Base-by-base conservation (phyloP, 2,329 filamentous ascomycete genomes). In the Colletotrichum sp. region DNA sequence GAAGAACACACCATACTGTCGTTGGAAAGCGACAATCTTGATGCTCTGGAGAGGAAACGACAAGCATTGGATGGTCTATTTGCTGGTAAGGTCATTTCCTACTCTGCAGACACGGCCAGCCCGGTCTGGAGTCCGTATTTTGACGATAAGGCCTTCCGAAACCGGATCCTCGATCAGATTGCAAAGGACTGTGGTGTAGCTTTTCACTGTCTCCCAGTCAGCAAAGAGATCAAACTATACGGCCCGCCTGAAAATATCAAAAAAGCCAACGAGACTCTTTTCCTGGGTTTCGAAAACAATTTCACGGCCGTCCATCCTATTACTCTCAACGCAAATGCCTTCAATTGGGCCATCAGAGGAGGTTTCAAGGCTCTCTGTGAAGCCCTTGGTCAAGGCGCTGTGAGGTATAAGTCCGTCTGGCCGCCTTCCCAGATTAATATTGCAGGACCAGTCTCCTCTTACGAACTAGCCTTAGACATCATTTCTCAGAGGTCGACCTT, bases 391-490 rank as follows among this genome's bases (percentile, higher is more conserved):
- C 52, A 75, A 7, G 78, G 79, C 9, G 81, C 80, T 26, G 82
- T 79, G 9, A 78, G 18, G 38, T 48, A 48, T n/a, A 48, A 48
- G 18, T 48, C 38, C 38, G 69, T 1, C 79, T 87, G 13, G 82
- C 85, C 73, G 80, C 84, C 16, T 76, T 79, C 6, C 81, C 82
- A 8, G 79, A 84, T 87, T 52, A 73, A 84, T 7, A 75, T 86
- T 10, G 72, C 78, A 1, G 84, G 77, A 3, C 79, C 82, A 0
- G 55, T 24, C 13, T 56, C 61, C 9, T 77, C 82, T 24, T 77
- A 80, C 61, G 58, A 77, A 12, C 34, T 62, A 5, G 80, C 79
- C 18, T 16, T 73, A 8, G 70, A 65, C 5, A 70, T 80, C 6
- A 65, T 80, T 24, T 70, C 70, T 5, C 52, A 43, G 10, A 60